These are phyloP conservation scores for Phytopythium delawarense DNA, from an alignment of 352 stramenopile genomes.

Conservation along the genomic window DNA sequence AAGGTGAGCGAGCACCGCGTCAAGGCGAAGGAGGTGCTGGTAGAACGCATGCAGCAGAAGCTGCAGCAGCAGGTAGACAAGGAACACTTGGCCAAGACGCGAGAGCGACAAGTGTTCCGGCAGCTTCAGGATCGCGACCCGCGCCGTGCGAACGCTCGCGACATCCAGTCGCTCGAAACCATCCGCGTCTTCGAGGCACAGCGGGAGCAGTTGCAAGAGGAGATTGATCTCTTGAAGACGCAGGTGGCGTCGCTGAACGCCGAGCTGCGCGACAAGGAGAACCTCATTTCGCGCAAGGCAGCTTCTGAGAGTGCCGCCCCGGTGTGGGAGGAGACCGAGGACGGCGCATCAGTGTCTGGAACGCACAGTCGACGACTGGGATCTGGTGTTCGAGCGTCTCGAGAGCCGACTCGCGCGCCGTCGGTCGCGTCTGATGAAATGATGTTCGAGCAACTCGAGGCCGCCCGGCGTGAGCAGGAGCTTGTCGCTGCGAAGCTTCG, in stretches of 20 bases:
- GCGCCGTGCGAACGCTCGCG: slow-evolving; percentile 42
- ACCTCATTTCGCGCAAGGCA: slow-evolving; percentile 45
- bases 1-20: slow-evolving; percentile 86
- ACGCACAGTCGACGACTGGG: slow-evolving; percentile 1
- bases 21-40: slow-evolving; percentile 78
- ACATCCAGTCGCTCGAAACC: slow-evolving; percentile 63
- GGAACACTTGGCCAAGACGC: slow-evolving; percentile 51
- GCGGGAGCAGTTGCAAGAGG: slow-evolving; percentile 65
- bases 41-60: slow-evolving; percentile 81
- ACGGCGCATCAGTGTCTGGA: slow-evolving; percentile 7
- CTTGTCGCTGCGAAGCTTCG: slow-evolving; percentile 51
- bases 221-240: slow-evolving; percentile 58
- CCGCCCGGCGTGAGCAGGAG: slow-evolving; percentile 70
- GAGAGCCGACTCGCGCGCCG: slow-evolving; percentile 3
- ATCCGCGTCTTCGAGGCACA: slow-evolving; percentile 72
- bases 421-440: slow-evolving; percentile 57
- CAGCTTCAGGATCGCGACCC: slow-evolving; percentile 67
- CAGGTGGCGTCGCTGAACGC: slow-evolving; percentile 61
- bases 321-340: slow-evolving; percentile 21
- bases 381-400: not conserved
- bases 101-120: slow-evolving; percentile 54
- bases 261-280: slow-evolving; percentile 79
- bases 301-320: slow-evolving; percentile 12
- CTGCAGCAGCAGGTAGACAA: slow-evolving; percentile 78
- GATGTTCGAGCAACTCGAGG: slow-evolving; percentile 71